Conservation (phyloP, 257 asterid species). For the Fraxinus excelsior region DNA sequence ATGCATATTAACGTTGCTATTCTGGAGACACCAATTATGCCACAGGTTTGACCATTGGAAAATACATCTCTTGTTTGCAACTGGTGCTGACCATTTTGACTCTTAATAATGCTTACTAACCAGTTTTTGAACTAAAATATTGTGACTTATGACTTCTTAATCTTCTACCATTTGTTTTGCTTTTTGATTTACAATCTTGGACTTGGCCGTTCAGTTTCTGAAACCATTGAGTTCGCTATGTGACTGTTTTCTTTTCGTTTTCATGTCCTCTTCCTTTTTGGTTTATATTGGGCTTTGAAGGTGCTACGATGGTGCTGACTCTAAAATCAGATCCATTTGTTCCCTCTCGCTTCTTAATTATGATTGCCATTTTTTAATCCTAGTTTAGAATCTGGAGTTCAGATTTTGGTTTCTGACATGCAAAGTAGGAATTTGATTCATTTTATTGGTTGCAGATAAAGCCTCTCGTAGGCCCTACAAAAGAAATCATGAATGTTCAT, state of each 20-base stretch:
- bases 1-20: neutral
- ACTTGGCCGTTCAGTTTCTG: neutral
- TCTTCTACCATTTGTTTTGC: neutral
- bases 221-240: neutral
- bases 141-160: neutral
- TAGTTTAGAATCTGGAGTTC: neutral
- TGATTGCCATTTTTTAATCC: neutral
- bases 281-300: neutral
- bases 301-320: neutral
- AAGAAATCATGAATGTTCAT: constrained; percentile 67
- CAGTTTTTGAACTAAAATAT: neutral
- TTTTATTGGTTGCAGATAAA: constrained; percentile 64
- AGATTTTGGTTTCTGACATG: constrained; percentile 12
- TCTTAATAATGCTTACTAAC: neutral
- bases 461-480: constrained; percentile 88
- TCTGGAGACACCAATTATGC: neutral
- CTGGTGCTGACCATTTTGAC: neutral
- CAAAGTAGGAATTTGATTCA: neutral
- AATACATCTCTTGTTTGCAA: neutral
- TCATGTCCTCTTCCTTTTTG: neutral
- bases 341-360: neutral
- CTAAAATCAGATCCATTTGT: neutral
- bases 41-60: neutral
- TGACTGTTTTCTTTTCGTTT: neutral
- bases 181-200: neutral